Base-by-base conservation (phyloP, 768 basidiomycete genomes). In the Russula virescens region DNA sequence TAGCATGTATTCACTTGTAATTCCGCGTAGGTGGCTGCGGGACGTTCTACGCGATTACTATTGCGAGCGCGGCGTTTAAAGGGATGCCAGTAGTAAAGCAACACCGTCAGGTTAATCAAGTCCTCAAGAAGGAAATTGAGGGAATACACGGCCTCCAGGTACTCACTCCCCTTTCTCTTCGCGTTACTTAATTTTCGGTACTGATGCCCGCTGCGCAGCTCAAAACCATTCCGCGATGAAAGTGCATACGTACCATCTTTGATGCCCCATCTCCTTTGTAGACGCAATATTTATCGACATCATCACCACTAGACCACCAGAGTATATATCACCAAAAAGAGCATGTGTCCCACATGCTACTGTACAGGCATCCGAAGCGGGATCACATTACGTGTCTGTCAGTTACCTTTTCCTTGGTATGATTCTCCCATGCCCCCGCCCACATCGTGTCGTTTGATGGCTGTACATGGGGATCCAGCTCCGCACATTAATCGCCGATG, bases 61-160 rank as follows among this genome's bases (percentile, higher is more conserved):
- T 99, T 65, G 83, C 89, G 5, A 94, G 91, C 62, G 73, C 83
- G n/a, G 80, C 81, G 1, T 98, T 99, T 80, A 86, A 88, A 66
- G 96, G 89, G 10, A 75, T 98, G 45, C 74, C 90, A 1, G 88
- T 85, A 47, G 85, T 98, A 58, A 95, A 97, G 78, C 97, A 99
- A 73, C 97, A 99, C 74, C 84, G 85, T 62, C 78, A 97, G 31
- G 94, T 99, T 43, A 95, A 89, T 14, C 82, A 91, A 62, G 80
- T 82, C 11, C 75, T 99, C 66, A 94, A 95, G 75, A 78, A 87
- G 69, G 97, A 98, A 72, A 93, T 99, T 52, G 82, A 84, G 69
- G 86, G 81, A 14, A 95, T 98, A 56, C 97, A 99, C 72, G 97
- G 97, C 5, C 75, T 99, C 28, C 95, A 98, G 81, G 96, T 93